These are phyloP conservation scores for Auriscalpium vulgare DNA, from an alignment of 768 basidiomycete species.

Conservation along the genomic window DNA sequence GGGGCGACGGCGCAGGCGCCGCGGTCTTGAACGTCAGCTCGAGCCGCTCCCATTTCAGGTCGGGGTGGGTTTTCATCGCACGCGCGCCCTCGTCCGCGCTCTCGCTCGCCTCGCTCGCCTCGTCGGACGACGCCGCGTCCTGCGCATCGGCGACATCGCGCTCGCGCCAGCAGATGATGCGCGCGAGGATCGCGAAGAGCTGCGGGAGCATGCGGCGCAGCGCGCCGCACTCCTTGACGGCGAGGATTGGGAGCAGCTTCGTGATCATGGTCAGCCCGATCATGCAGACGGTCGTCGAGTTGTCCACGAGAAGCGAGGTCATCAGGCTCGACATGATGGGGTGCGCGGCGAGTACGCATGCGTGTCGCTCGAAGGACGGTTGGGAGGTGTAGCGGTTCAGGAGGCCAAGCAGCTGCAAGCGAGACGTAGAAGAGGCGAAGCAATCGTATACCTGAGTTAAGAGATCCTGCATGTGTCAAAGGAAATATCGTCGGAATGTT, in stretches of 20 bases:
- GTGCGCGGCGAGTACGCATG: constrained; percentile 47
- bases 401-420: constrained; percentile 64
- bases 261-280: constrained; percentile 56
- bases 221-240: constrained; percentile 48
- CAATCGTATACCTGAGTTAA: constrained; percentile 58
- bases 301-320: constrained; percentile 63
- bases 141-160: constrained; percentile 27
- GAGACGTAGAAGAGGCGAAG: constrained; percentile 50
- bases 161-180: constrained; percentile 71
- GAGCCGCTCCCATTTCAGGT: constrained; percentile 62
- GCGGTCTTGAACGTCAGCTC: constrained; percentile 49
- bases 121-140: constrained; percentile 20
- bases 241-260: constrained; percentile 69
- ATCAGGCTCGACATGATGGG: constrained; percentile 59
- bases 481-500: background rate
- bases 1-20: constrained; percentile 51
- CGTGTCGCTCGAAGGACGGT: constrained; percentile 40
- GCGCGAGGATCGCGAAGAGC: constrained; percentile 59
- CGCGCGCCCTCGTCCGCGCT: constrained; percentile 9
- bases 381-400: constrained; percentile 55
- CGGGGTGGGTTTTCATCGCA: constrained; percentile 32
- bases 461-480: constrained; percentile 42
- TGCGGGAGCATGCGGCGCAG: constrained; percentile 56
- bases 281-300: constrained; percentile 62
- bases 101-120: background rate